A percentile compares a stretch with the other conserved stretches of the same genome.
Conservation (phyloP, 2,329 filamentous ascomycete genomes). For the Phialophora expanda region DNA sequence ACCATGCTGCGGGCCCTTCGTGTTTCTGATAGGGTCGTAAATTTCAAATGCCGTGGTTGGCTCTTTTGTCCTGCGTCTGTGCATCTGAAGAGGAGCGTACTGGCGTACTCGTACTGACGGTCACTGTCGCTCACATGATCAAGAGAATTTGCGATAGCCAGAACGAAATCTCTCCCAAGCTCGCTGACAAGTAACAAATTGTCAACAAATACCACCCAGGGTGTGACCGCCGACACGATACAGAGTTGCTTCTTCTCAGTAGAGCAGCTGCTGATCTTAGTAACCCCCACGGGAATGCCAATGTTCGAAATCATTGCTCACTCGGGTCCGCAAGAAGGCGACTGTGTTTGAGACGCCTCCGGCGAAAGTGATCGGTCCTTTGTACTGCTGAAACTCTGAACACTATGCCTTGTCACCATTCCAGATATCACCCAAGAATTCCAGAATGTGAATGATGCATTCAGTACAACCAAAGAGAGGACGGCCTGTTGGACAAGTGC, state of each 20-base stretch:
- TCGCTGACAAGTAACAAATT: constrained; percentile 1
- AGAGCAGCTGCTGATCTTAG: not conserved
- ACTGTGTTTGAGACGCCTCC: not conserved
- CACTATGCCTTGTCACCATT: not conserved
- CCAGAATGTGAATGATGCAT: not conserved
- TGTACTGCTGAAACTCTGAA: not conserved
- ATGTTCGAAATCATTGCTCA: not conserved
- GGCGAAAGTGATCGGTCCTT: not conserved
- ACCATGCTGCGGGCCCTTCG: constrained; percentile 8
- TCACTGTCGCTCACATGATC: not conserved
- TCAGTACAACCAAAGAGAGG: not conserved
- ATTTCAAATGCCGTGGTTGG: not conserved
- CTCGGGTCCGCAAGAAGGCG: constrained; percentile 4
- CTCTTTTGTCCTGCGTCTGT: not conserved
- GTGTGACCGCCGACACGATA: not conserved
- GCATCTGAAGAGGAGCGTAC: not conserved
- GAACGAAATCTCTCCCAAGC: not conserved
- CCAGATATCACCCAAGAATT: not conserved
- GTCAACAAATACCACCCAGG: not conserved
- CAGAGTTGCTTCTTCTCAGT: not conserved
- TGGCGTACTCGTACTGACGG: not conserved
- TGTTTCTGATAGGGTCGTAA: not conserved
- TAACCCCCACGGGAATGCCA: not conserved
- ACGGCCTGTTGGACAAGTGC: not conserved
- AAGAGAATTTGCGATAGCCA: not conserved